phyloP scores from a whole-genome alignment of 345 rosid species.

The sweet orange (Citrus sinensis) region DNA sequence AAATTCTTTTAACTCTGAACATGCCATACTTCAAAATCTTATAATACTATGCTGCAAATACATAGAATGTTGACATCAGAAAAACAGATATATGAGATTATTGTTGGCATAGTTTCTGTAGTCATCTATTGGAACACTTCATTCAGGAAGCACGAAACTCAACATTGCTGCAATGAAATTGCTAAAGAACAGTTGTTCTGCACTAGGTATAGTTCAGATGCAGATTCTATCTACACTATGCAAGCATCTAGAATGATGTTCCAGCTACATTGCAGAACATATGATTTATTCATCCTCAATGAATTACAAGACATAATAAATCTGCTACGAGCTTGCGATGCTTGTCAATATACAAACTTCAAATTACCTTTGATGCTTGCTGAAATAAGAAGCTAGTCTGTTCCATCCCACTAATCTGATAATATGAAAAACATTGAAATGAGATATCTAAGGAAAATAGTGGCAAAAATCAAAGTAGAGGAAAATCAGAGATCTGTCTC shows the following conservation, averaged over 20 bases:
- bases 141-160: neutral
- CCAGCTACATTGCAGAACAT: neutral
- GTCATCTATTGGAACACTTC: neutral
- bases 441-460: neutral
- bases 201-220: neutral
- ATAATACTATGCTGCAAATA: neutral
- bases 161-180: neutral
- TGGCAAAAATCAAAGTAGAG: neutral
- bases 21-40: neutral
- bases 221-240: neutral
- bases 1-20: neutral
- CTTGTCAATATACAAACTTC: neutral
- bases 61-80: neutral
- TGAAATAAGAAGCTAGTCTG: constrained; percentile 96
- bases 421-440: constrained; percentile 17
- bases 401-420: constrained; percentile 98
- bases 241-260: neutral
- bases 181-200: neutral
- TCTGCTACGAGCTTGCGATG: neutral
- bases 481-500: constrained; percentile 18
- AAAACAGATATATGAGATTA: neutral
- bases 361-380: constrained; percentile 91
- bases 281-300: neutral
- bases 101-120: neutral
- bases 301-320: neutral